phyloP scores from a whole-genome alignment of 1,284 basidiomycete genomes.

The Cryptococcus hybrid region DNA sequence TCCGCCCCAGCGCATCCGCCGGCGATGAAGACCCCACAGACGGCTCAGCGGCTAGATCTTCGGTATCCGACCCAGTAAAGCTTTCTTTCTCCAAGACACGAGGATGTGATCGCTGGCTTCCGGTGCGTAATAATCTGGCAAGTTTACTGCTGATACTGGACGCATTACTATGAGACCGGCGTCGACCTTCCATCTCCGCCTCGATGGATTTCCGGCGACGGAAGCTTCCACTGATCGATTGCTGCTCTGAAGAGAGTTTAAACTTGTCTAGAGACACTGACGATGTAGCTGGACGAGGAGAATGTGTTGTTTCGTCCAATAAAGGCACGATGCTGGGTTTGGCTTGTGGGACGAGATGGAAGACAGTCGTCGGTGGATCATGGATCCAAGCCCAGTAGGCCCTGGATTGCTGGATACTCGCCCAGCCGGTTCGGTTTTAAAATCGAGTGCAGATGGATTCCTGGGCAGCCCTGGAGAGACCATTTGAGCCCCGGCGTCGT shows the following conservation, averaged over 20 bases:
- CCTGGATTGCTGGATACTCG: too few species aligned
- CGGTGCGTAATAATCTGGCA: slow-evolving; percentile 27
- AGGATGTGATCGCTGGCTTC: slow-evolving; percentile 22
- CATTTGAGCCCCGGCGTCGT: too few species aligned
- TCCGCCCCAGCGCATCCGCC: slow-evolving; percentile 22
- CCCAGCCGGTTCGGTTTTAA: too few species aligned
- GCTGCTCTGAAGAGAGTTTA: slow-evolving; percentile 8
- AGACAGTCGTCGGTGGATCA: slow-evolving; percentile 12
- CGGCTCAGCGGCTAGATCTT: slow-evolving; percentile 15
- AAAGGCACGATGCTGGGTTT: slow-evolving; percentile 7
- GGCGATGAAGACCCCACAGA: slow-evolving; percentile 18
- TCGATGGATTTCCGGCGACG: slow-evolving; percentile 35
- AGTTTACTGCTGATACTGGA: slow-evolving; percentile 34
- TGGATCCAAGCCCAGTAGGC: too few species aligned
- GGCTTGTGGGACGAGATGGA: slow-evolving; percentile 23
- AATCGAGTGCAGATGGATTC: too few species aligned
- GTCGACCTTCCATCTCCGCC: slow-evolving; percentile 24
- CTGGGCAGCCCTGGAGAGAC: too few species aligned
- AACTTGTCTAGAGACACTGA: slow-evolving; percentile 30
- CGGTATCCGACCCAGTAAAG: slow-evolving; percentile 10
- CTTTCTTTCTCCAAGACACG: slow-evolving; percentile 3
- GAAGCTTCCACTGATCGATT: slow-evolving; percentile 14
- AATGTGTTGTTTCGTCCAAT: slow-evolving; percentile 14
- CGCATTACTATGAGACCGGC: slow-evolving; percentile 34
- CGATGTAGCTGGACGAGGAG: slow-evolving; percentile 23